Base-by-base conservation (phyloP, 1,139 yeast species). In the Yamadazyma epiphylla region DNA sequence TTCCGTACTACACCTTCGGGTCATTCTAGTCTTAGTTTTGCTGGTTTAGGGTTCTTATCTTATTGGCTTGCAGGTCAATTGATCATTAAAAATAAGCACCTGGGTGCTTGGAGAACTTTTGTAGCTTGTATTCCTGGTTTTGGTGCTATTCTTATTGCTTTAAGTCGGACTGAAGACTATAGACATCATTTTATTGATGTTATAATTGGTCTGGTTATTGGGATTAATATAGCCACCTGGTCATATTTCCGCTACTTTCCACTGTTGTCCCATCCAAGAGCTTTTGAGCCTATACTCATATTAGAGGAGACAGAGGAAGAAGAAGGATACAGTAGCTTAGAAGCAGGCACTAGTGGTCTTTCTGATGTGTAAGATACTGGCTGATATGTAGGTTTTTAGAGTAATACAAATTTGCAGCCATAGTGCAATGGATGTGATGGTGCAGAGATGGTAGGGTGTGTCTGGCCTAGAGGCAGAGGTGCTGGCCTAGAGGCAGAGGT, bases 1-100 rank as follows among this genome's bases (percentile, higher is more conserved):
- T 80, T 77, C 48, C 70, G 87, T 48, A 77, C 87, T 2, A 82
- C 89, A 10, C 94, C 94, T 0, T 79, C 87, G 3, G 91, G 91
- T 2, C 89, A 81, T 43, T 75, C 85, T 4, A 75, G 81, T 39
- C 60, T 76, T 37, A 70, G 80, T 32, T 79, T 76, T 56, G 70
- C 81, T 10, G 91, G 91, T 0, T 60, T 83, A 27, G 75, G 80
- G 4, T 84, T 71, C 49, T 50, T 80, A 20, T 65, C 81, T 6
- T 50, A 81, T 19, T 84, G 86, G 80, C 51, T 80, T 19, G 61
- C 70, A 35, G 91, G 86, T 6, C 89, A 80, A 46, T 53, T 78
- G 24, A 55, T 55, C 4, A 37, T 71, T 43, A 37, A 48, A 19
- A 45, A 57, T 33, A 44, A 51, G n/a, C 41, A 46, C 20, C 68